phyloP scores from a whole-genome alignment of 2,329 filamentous ascomycete genomes.

The Fusarium palustre region DNA sequence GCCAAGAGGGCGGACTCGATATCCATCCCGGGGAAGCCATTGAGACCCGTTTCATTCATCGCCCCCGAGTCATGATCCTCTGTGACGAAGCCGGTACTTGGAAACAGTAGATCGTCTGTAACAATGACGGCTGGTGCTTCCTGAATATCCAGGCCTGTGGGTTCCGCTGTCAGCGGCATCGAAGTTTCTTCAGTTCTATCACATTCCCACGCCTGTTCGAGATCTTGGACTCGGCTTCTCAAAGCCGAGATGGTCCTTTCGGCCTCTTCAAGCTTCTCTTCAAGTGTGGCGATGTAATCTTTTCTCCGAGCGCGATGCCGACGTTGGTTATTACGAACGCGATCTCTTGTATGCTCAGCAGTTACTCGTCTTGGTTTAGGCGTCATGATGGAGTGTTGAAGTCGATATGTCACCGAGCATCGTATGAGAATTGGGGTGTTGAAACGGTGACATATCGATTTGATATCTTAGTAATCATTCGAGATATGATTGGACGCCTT shows the following conservation, averaged over 20 bases:
- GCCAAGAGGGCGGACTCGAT: background rate
- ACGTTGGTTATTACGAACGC: background rate
- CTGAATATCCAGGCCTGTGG: background rate
- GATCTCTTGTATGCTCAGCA: background rate
- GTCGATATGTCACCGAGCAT: background rate
- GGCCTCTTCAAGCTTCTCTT: background rate
- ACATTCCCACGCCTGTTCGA: background rate
- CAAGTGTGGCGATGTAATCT: background rate
- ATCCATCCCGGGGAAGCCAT: background rate
- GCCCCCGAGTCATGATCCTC: background rate
- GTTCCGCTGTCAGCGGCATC: background rate
- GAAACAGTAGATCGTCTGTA: no score
- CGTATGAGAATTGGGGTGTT: rapidly evolving
- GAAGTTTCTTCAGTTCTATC: rapidly evolving
- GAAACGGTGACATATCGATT: conserved; percentile 9
- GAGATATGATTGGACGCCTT: background rate
- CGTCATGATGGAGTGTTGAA: background rate
- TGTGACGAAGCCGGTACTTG: background rate
- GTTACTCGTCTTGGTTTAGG: background rate
- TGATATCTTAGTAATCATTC: background rate
- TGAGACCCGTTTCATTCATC: rapidly evolving
- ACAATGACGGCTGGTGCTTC: no score
- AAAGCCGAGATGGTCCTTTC: background rate
- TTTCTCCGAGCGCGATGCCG: conserved; percentile 1
- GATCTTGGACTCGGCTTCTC: background rate